These are phyloP conservation scores for Echites panduratus DNA, from an alignment of 257 asterid species.

Conservation along the genomic window DNA sequence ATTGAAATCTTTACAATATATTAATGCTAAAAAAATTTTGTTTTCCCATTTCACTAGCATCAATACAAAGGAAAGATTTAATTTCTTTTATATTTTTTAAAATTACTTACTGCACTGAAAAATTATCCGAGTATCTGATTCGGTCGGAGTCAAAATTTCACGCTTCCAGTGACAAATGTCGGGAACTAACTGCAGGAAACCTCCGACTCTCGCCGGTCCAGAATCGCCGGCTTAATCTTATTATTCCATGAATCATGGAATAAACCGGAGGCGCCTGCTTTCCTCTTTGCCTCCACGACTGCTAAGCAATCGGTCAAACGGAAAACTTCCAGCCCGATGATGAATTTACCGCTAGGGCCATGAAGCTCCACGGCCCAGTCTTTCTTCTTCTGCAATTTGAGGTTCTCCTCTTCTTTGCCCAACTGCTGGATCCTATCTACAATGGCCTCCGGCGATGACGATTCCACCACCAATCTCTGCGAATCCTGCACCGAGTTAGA, in stretches of 20 bases:
- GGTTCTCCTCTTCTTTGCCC: slow-evolving; percentile 39
- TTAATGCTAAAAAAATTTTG: no score
- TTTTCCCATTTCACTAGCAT: no score
- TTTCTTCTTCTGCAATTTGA: slow-evolving; percentile 32
- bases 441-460: slow-evolving; percentile 45
- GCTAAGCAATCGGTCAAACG: slow-evolving; percentile 47
- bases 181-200: slow-evolving; percentile 5
- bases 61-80: no score
- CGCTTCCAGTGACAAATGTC: background rate
- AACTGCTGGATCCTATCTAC: slow-evolving; percentile 46
- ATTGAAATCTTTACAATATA: no score
- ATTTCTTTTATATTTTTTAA: no score
- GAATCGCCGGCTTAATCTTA: slow-evolving; percentile 46
- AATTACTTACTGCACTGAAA: background rate
- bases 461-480: slow-evolving; percentile 48
- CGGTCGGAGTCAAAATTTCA: no score
- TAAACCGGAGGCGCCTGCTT: slow-evolving; percentile 40
- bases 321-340: slow-evolving; percentile 38
- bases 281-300: slow-evolving; percentile 55
- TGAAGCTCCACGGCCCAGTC: slow-evolving; percentile 55
- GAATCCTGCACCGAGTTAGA: slow-evolving; percentile 32
- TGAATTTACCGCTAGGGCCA: slow-evolving; percentile 56
- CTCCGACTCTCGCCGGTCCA: slow-evolving; percentile 18
- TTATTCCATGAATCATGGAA: slow-evolving; percentile 43
- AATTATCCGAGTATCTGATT: background rate